Percentiles rank a stretch among this genome's conserved stretches.
Evolutionary conservation across 148 eudicot genomes (phyloP).

Genomic region (Nyssa sinensis): DNA sequence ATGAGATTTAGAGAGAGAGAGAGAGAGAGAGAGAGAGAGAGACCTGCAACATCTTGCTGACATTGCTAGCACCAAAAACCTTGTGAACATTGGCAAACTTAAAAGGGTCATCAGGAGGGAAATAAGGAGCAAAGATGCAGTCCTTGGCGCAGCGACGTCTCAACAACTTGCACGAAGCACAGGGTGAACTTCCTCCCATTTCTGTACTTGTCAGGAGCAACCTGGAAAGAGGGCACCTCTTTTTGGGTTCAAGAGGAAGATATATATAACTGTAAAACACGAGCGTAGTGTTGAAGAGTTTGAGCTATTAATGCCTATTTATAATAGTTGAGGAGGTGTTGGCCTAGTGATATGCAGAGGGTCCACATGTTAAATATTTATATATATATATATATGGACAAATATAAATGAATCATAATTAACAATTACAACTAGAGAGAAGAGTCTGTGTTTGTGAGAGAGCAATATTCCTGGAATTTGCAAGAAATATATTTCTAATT

Average conservation of each 20-base stretch:
- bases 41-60: slow-evolving; percentile 95
- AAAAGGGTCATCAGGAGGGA: slow-evolving; percentile 85
- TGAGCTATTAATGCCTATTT: slow-evolving; percentile 24
- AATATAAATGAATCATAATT: background rate
- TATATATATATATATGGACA: too few relatives aligned
- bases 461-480: background rate
- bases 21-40: background rate
- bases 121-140: slow-evolving; percentile 87
- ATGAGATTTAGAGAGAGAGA: background rate
- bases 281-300: slow-evolving; percentile 22
- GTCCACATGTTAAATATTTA: too few relatives aligned
- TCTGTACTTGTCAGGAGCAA: background rate
- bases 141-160: slow-evolving; percentile 88
- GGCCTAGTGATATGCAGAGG: background rate
- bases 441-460: background rate
- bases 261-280: background rate
- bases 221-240: background rate
- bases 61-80: slow-evolving; percentile 90
- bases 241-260: background rate
- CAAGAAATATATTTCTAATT: background rate
- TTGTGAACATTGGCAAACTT: slow-evolving; percentile 90
- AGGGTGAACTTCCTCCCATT: slow-evolving; percentile 69
- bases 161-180: slow-evolving; percentile 90
- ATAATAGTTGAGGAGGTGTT: slow-evolving; percentile 18
- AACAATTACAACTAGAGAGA: slow-evolving; percentile 1